Evolutionary conservation across 306 rosid genomes (phyloP).

Genomic region (Pachyrhizus erosus): DNA sequence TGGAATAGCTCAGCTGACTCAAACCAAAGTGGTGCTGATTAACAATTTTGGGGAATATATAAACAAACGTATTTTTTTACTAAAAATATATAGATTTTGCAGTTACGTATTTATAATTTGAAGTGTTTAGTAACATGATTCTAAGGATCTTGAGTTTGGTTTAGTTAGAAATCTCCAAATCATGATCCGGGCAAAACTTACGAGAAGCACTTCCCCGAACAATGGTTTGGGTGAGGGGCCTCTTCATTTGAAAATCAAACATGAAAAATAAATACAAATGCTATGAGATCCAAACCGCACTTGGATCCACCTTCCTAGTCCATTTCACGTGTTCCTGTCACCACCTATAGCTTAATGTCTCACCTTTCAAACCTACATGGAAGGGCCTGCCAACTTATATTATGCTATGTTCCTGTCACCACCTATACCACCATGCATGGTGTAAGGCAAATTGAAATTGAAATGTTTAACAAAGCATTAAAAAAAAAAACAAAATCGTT

Average conservation of each 20-base stretch:
- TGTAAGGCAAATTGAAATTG: constrained; percentile 9
- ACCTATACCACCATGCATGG: not conserved
- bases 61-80: not conserved
- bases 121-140: not conserved
- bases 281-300: not conserved
- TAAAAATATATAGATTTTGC: not conserved
- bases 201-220: not conserved
- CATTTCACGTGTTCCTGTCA: not conserved
- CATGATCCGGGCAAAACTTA: not conserved
- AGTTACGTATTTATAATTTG: not conserved
- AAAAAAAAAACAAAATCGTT: not conserved
- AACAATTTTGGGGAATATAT: not conserved
- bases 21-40: not conserved
- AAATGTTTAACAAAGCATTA: not conserved
- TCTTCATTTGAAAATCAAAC: not conserved
- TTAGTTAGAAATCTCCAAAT: not conserved
- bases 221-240: not conserved
- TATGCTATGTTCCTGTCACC: no score
- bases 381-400: not conserved
- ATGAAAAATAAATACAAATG: constrained; percentile 20
- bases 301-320: not conserved
- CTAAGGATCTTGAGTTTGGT: not conserved
- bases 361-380: not conserved
- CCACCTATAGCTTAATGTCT: not conserved
- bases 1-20: not conserved